A percentile compares a stretch with the other conserved stretches of the same genome.
Conservation (phyloP, 345 rosid species). For the Jatropha curcas region DNA sequence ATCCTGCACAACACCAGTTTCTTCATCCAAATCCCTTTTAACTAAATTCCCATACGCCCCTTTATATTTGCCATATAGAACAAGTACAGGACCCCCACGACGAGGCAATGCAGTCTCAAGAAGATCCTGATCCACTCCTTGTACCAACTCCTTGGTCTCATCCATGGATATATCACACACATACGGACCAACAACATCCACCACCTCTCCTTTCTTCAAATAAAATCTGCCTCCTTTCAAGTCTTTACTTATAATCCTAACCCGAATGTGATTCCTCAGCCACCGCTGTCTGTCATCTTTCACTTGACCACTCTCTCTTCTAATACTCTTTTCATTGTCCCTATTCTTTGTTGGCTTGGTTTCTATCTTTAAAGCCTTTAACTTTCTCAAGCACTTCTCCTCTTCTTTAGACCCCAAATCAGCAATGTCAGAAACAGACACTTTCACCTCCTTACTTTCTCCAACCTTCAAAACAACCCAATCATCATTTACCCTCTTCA, state of each 20-base stretch:
- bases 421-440: conserved; percentile 51
- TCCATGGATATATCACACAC: conserved; percentile 72
- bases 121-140: conserved; percentile 70
- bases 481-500: conserved; percentile 30
- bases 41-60: conserved; percentile 73
- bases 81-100: conserved; percentile 64
- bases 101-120: conserved; percentile 89
- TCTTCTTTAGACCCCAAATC: conserved; percentile 70
- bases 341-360: conserved; percentile 10
- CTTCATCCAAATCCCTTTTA: conserved; percentile 64
- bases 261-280: conserved; percentile 77
- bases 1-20: conserved; percentile 66
- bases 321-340: conserved; percentile 31
- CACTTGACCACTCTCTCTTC: conserved; percentile 26
- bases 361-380: conserved; percentile 41
- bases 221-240: conserved; percentile 69
- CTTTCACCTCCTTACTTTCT: conserved; percentile 40
- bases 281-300: conserved; percentile 32
- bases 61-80: conserved; percentile 65
- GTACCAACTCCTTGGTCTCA: conserved; percentile 66
- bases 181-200: conserved; percentile 79
- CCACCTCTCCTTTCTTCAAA: conserved; percentile 75
- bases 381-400: conserved; percentile 55
- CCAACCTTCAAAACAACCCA: conserved; percentile 49
- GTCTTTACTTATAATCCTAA: conserved; percentile 68